Conservation (phyloP, 306 rosid species). For the Canavalia ensiformis region DNA sequence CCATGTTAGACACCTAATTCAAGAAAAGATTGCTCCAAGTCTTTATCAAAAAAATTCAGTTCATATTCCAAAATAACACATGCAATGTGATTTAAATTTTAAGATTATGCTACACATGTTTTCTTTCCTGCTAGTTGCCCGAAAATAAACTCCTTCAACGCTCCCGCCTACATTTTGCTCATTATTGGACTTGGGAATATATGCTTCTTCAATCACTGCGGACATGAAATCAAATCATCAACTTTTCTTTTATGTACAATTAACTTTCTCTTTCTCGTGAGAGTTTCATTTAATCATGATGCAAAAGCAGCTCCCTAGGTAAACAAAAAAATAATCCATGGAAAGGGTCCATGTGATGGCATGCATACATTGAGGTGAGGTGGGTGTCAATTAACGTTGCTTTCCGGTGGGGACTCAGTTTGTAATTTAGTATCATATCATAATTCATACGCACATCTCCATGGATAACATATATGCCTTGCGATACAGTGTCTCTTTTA, state of each 20-base stretch:
- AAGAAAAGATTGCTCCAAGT: no score
- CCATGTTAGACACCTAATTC: no score
- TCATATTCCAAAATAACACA: not conserved
- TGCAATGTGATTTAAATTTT: conserved; percentile 13
- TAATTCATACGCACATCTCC: not conserved
- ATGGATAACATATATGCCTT: conserved; percentile 37
- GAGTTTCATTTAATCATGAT: conserved; percentile 56
- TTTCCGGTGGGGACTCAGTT: conserved; percentile 47
- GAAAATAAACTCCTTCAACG: conserved; percentile 51
- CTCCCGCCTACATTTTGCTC: conserved; percentile 52
- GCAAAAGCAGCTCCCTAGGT: conserved; percentile 26
- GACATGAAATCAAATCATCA: conserved; percentile 37
- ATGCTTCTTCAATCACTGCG: conserved; percentile 56
- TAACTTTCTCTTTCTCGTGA: conserved; percentile 27
- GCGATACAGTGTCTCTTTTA: not conserved
- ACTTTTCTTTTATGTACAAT: conserved; percentile 33
- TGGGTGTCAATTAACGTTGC: conserved; percentile 43
- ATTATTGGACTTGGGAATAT: conserved; percentile 49
- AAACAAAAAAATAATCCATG: not conserved
- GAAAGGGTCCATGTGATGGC: conserved; percentile 51
- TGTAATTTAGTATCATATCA: conserved; percentile 20
- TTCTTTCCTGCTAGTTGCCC: conserved; percentile 32
- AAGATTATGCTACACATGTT: not conserved
- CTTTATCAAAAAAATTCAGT: no score
- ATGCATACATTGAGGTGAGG: conserved; percentile 31